A percentile compares a stretch with the other conserved stretches of the same genome.
These are phyloP conservation scores for Daphne laureola DNA, from an alignment of 441 rosid species.

Conservation along the genomic window DNA sequence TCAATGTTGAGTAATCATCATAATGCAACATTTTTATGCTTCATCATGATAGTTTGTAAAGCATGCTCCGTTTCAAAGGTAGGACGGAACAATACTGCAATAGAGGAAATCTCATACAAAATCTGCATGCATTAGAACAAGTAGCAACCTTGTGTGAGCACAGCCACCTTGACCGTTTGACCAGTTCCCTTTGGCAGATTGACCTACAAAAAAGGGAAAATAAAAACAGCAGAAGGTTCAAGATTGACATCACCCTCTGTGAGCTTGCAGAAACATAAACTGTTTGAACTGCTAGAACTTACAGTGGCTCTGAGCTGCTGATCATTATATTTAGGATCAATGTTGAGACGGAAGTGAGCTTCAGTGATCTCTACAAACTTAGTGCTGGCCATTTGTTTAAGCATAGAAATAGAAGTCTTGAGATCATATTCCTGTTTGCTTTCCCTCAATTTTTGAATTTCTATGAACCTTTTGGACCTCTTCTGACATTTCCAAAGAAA, in stretches of 20 bases:
- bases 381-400: slow-evolving; percentile 64
- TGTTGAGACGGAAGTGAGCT: slow-evolving; percentile 98
- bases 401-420: slow-evolving; percentile 67
- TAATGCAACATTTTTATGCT: too few species aligned
- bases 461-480: slow-evolving; percentile 98
- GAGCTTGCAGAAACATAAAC: background rate
- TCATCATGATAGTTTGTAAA: too few species aligned
- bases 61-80: too few species aligned
- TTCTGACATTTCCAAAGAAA: slow-evolving; percentile 48
- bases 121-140: slow-evolving; percentile 2
- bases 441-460: slow-evolving; percentile 92
- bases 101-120: too few species aligned
- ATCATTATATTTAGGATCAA: slow-evolving; percentile 94
- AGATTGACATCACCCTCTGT: slow-evolving; percentile 3
- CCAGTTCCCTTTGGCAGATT: slow-evolving; percentile 97
- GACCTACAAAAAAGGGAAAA: slow-evolving; percentile 40
- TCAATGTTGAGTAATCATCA: too few species aligned
- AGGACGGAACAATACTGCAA: too few species aligned
- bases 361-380: slow-evolving; percentile 91
- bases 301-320: slow-evolving; percentile 98
- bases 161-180: slow-evolving; percentile 84
- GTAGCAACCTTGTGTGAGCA: slow-evolving; percentile 85
- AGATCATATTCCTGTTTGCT: slow-evolving; percentile 72
- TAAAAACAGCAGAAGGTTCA: background rate
- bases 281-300: slow-evolving; percentile 18